Percentiles rank a stretch among this genome's conserved stretches.
phyloP scores from a whole-genome alignment of 1,284 basidiomycete genomes.

The Hemileia vastatrix region DNA sequence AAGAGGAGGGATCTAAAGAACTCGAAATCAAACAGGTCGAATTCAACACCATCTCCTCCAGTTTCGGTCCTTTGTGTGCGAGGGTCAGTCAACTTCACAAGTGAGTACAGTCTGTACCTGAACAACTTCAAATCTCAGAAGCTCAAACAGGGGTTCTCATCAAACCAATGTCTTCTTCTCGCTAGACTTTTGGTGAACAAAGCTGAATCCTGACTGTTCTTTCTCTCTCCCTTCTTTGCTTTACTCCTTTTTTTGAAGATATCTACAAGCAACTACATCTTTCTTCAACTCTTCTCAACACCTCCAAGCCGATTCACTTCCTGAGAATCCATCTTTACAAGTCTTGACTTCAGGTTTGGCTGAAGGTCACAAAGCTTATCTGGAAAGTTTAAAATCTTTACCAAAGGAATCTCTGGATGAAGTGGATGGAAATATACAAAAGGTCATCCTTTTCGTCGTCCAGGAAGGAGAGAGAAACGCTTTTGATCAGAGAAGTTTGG shows the following conservation, averaged over 20 bases:
- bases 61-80: conserved; percentile 75
- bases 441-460: conserved; percentile 76
- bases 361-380: conserved; percentile 69
- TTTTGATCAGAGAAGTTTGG: conserved; percentile 85
- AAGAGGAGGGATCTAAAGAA: conserved; percentile 34
- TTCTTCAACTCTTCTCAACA: background rate
- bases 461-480: conserved; percentile 83
- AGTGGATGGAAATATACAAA: too few relatives aligned
- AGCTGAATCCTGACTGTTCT: background rate
- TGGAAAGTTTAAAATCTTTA: background rate
- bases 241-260: background rate
- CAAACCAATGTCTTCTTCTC: background rate
- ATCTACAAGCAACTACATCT: background rate
- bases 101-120: conserved; percentile 47
- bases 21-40: conserved; percentile 82
- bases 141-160: background rate
- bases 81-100: conserved; percentile 66
- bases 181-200: background rate
- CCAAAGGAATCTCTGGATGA: background rate
- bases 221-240: background rate
- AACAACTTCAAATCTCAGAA: background rate
- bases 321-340: background rate
- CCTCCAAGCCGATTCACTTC: background rate
- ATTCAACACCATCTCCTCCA: conserved; percentile 92
- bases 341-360: conserved; percentile 65